A percentile compares a stretch with the other conserved stretches of the same genome.
Conservation (phyloP, 2,329 filamentous ascomycete genomes). For the Sporothrix schenckii region DNA sequence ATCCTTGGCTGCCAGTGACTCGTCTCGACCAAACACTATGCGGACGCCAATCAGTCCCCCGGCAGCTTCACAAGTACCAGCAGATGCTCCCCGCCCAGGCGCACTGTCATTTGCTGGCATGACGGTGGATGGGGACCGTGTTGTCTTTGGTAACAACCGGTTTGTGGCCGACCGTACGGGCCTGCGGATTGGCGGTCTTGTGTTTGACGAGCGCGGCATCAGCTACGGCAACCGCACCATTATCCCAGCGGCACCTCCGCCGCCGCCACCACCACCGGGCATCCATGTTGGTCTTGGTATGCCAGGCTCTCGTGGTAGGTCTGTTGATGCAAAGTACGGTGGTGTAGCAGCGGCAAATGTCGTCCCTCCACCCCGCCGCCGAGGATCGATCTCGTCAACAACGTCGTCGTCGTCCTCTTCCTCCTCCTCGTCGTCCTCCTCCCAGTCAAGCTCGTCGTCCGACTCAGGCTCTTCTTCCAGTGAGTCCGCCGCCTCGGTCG, state of each 20-base stretch:
- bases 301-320: neutral
- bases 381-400: slow-evolving; percentile 34
- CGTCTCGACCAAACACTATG: neutral
- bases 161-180: slow-evolving; percentile 52
- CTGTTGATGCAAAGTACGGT: slow-evolving; percentile 1
- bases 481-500: slow-evolving; percentile 50
- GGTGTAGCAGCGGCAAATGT: neutral
- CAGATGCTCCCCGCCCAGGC: neutral
- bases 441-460: slow-evolving; percentile 41
- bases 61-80: neutral
- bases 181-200: slow-evolving; percentile 51
- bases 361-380: neutral
- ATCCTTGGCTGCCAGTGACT: neutral
- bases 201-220: slow-evolving; percentile 46
- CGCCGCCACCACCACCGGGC: neutral
- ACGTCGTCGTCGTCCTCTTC: slow-evolving; percentile 40
- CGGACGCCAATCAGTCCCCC: neutral
- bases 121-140: slow-evolving; percentile 48
- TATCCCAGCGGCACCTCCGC: slow-evolving; percentile 30
- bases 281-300: neutral
- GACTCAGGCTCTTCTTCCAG: slow-evolving; percentile 44
- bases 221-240: slow-evolving; percentile 39
- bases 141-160: slow-evolving; percentile 49
- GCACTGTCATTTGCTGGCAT: slow-evolving; percentile 45
- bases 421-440: slow-evolving; percentile 23